These are phyloP conservation scores for Candida schatavii DNA, from an alignment of 805 yeast genomes.

Conservation along the genomic window DNA sequence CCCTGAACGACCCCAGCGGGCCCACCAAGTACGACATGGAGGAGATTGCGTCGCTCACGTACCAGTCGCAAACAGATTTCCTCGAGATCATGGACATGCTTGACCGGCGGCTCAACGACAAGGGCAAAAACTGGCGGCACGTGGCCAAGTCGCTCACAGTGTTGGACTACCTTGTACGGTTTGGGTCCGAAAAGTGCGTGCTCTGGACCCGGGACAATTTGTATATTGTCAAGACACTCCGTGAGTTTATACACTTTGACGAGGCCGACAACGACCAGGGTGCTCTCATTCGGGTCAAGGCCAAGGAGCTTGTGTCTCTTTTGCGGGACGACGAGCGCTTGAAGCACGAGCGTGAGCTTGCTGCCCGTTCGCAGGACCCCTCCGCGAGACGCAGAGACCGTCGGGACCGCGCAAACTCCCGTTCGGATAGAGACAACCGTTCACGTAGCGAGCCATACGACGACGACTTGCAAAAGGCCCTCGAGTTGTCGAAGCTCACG, in stretches of 20 bases:
- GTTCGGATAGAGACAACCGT: conserved; percentile 14
- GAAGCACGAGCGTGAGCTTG: conserved; percentile 59
- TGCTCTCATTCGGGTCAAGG: conserved; percentile 78
- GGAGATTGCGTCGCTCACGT: conserved; percentile 74
- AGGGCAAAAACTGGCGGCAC: conserved; percentile 97
- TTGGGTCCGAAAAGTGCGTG: conserved; percentile 86
- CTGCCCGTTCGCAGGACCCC: conserved; percentile 13
- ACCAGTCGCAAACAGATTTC: conserved; percentile 65
- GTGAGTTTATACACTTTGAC: conserved; percentile 84
- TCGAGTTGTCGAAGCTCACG: conserved; percentile 74
- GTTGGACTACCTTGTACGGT: conserved; percentile 81
- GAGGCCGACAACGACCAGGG: conserved; percentile 84
- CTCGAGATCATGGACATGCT: conserved; percentile 92
- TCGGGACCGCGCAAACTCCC: conserved; percentile 20
- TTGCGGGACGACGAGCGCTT: conserved; percentile 81
- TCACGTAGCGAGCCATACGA: conserved; percentile 50
- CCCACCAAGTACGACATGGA: conserved; percentile 83
- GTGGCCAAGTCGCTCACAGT: conserved; percentile 88
- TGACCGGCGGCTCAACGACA: conserved; percentile 88
- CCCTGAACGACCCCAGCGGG: conserved; percentile 82
- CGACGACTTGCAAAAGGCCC: conserved; percentile 73
- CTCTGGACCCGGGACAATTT: conserved; percentile 89
- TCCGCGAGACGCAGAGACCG: conserved; percentile 11
- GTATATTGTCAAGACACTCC: conserved; percentile 81
- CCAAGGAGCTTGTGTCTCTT: conserved; percentile 80